phyloP scores from a whole-genome alignment of 2,329 filamentous ascomycete genomes.

The Fusarium brevicatenulatum region DNA sequence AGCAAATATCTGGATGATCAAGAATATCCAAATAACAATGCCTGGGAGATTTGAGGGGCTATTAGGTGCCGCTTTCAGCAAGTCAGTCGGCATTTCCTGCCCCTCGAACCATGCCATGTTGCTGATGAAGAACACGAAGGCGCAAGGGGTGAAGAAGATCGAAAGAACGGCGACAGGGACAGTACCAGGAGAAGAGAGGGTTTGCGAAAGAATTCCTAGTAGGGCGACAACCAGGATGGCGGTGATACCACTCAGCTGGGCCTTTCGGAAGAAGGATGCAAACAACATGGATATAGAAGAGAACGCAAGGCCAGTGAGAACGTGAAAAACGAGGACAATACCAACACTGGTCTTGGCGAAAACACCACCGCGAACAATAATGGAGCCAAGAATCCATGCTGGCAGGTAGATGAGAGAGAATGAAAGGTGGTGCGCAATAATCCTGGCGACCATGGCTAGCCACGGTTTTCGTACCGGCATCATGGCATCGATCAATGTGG shows the following conservation, averaged over 20 bases:
- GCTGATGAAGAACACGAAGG: conserved; percentile 83
- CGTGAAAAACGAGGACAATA: conserved; percentile 78
- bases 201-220: conserved; percentile 84
- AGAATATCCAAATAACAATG: conserved; percentile 80
- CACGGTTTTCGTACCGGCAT: conserved; percentile 80
- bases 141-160: conserved; percentile 85
- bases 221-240: conserved; percentile 78
- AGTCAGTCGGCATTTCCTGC: conserved; percentile 66
- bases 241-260: conserved; percentile 87
- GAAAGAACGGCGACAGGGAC: conserved; percentile 75
- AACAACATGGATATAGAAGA: conserved; percentile 84
- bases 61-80: conserved; percentile 69
- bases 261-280: conserved; percentile 84
- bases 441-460: conserved; percentile 80
- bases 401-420: conserved; percentile 84
- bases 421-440: conserved; percentile 81
- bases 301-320: conserved; percentile 80
- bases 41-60: conserved; percentile 77
- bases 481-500: conserved; percentile 90
- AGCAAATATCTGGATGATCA: conserved; percentile 78
- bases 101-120: conserved; percentile 81
- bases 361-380: conserved; percentile 71
- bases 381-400: conserved; percentile 81
- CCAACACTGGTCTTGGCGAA: conserved; percentile 70
- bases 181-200: conserved; percentile 70